Conservation (phyloP, 345 rosid genomes). For the Eucalyptus regnans region DNA sequence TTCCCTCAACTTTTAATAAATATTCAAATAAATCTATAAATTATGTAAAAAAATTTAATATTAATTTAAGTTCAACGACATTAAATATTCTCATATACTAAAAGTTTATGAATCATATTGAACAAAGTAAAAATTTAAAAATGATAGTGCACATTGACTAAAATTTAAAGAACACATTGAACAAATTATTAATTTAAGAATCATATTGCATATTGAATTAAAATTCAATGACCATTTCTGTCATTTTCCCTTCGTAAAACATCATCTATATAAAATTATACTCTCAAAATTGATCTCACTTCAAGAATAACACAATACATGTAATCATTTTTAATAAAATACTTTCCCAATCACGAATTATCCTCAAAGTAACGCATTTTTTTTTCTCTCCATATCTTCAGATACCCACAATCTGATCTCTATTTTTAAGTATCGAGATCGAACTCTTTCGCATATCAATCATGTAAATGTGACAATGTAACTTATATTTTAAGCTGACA, state of each 20-base stretch:
- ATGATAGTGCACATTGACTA: fast-evolving
- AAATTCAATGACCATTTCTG: too few species aligned
- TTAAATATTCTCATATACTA: too few species aligned
- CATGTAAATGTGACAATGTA: background rate
- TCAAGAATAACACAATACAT: background rate
- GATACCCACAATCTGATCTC: background rate
- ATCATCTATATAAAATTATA: background rate
- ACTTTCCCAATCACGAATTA: background rate
- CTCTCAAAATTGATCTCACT: background rate
- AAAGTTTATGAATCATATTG: fast-evolving
- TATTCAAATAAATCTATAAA: too few species aligned
- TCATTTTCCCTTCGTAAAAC: background rate
- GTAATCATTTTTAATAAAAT: background rate
- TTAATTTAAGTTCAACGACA: fast-evolving
- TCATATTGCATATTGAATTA: fast-evolving
- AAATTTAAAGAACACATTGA: fast-evolving
- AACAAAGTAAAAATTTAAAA: too few species aligned
- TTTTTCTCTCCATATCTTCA: background rate
- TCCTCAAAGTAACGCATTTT: background rate
- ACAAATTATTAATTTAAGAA: too few species aligned
- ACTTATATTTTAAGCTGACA: background rate
- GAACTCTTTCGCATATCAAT: background rate
- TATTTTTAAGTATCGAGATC: background rate
- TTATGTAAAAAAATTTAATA: too few species aligned
- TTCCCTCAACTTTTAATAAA: too few species aligned